phyloP scores from a whole-genome alignment of 352 stramenopile genomes.

The Aphanomyces astaci region DNA sequence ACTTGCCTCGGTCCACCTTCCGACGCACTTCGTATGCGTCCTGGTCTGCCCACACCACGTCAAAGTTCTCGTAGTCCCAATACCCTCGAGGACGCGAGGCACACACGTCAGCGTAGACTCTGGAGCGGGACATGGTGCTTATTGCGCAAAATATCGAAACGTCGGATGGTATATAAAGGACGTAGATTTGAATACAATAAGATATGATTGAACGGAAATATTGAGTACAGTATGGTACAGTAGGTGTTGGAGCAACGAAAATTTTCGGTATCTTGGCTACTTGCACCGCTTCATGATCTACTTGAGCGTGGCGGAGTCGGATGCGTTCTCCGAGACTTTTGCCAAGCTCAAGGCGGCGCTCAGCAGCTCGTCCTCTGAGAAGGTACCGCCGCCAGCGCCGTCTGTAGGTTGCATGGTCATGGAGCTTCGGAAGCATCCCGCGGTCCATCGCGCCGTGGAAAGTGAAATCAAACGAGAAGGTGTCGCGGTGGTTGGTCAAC shows the following conservation, averaged over 20 bases:
- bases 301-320: background rate
- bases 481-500: background rate
- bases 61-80: conserved; percentile 99
- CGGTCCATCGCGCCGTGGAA: background rate
- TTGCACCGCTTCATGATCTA: conserved; percentile 10
- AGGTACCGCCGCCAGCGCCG: background rate
- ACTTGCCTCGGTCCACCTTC: conserved; percentile 99
- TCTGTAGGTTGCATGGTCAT: background rate
- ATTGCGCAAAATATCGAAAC: too few relatives aligned
- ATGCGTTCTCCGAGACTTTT: background rate
- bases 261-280: background rate
- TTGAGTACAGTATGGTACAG: too few relatives aligned
- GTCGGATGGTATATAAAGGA: too few relatives aligned
- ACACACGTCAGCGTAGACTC: conserved; percentile 93
- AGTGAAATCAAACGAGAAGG: background rate
- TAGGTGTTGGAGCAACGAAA: too few relatives aligned
- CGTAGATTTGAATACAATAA: too few relatives aligned
- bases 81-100: conserved; percentile 95
- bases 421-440: background rate
- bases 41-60: conserved; percentile 95
- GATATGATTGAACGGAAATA: too few relatives aligned
- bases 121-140: too few relatives aligned
- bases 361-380: background rate
- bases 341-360: background rate
- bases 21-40: conserved; percentile 99